Evolutionary conservation across 2,329 filamentous ascomycete genomes (phyloP), one percentile per base, ranked within the genome.

Genomic region (Lecanoromycetidae sp.): DNA sequence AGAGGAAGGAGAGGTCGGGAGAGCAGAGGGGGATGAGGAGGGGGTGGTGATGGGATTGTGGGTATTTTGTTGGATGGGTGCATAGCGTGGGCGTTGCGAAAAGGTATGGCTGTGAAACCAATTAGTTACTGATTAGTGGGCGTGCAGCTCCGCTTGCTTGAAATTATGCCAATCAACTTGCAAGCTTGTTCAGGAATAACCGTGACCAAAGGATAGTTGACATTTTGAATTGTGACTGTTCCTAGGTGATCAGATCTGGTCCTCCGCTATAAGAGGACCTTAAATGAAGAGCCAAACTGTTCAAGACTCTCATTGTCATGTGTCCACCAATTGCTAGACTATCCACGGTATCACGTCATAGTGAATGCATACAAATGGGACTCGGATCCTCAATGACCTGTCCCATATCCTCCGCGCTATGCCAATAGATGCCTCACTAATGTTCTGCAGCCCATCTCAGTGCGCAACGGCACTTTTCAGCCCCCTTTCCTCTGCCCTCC

Each of bases 1-100:
- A 80, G 64, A 79, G 81, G 62, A 94, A 87, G 74, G 83, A 82
- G 63, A 85, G 77, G 63, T 82, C 83, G 0, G 67, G 72, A 55
- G 82, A 87, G 66, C 79, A 84, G 60, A 79, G 83, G 63, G 77
- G 78, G 42, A 71, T 73, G 65, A 77, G 87, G 62, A 76, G 82
- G 58, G 81, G 81, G 6, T 87, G 51, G 51, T 53, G 35, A 47
- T 25, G 32, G 5, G 3, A 8, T n/a, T 8, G 10, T 10, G 17
- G 7, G 5, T 25, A 25, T 25, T 15, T 25, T 7, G 36, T 23
- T 9, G 35, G 7, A 19, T 26, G 15, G 3, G n/a, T 39, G 35
- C 26, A 20, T 25, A 37, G 20, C 15, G 27, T 19, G 27, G 41
- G 13, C 19, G 33, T 15, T 6, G 19, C 5, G 23, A 20, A 23